Evolutionary conservation across 768 basidiomycete species (phyloP), one percentile per base, ranked within the genome.

Genomic region (Lactifluus rugatus): DNA sequence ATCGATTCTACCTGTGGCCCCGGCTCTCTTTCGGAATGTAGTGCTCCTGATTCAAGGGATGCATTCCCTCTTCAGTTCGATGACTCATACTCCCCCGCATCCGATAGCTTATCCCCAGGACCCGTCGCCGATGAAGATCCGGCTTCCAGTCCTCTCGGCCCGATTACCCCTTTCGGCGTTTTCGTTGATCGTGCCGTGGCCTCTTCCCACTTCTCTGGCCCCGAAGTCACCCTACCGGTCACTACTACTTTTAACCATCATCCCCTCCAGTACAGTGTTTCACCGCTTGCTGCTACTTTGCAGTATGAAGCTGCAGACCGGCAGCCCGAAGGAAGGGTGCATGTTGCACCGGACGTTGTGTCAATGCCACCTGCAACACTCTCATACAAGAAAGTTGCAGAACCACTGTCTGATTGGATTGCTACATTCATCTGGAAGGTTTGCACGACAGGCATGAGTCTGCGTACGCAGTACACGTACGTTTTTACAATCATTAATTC

Each of bases 361-460:
- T 70, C 75, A 39, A 75, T 78, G 28, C 76, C 79, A 13, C 76
- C 75, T 62, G 77, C 84, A 39, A 78, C 78, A 11, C 65, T 73
- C 23, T 73, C 76, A 9, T 89, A 89, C 74, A 84, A 79, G 74
- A 86, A 81, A 65, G 75, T 90, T 10, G 81, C 85, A 0, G 86
- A 88, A 52, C 87, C 88, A 17, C 74, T 91, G 60, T 80, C 89
- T 3, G 84, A 85, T 57, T 91, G 89, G 89, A 72, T 89, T 23
- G 84, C 85, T 44, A 77, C 76, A 52, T 91, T 85, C 66, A 81
- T 89, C 16, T 91, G 89, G 89, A 88, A 86, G 68, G 81, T 82
- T 46, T 89, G 88, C 68, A 85, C 84, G 16, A 85, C 83, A n/a
- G 83, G 81, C 46, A 75, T 83, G 56, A 78, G 78, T 63, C 72